Evolutionary conservation across 768 basidiomycete species (phyloP), one percentile per base, ranked within the genome.

Genomic region (Kwoniella sp.): DNA sequence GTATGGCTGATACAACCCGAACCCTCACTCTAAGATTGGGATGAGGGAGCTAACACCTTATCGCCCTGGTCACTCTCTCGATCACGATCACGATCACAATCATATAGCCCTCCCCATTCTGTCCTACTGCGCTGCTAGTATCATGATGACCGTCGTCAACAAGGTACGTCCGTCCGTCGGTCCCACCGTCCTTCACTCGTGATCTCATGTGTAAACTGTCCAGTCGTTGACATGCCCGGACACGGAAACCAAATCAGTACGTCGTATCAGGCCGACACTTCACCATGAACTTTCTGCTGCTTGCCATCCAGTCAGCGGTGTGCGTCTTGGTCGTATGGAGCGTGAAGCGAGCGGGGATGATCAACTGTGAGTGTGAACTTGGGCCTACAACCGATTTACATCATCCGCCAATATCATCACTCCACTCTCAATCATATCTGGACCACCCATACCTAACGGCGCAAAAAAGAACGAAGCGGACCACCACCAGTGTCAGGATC

Each of bases 81-180:
- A 55, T 55, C 54, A 34, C 34, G 0, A 31, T 23, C 11, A 15
- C 23, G 13, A 22, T 55, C 23, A 31, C 52, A 3, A 28, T 4
- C 11, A 26, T 57, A 17, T 67, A 92, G 91, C 89, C 23, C 84
- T 90, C 12, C 88, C 96, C 41, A 90, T 97, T 67, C 66, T 88
- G 61, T 91, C 90, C 74, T 98, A 97, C 80, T 98, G 96, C 77
- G 67, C 90, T n/a, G 92, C 94, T 1, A 92, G 91, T 5, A 95
- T 98, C 69, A 82, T 93, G 51, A 99, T 99, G 96, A 99, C 96
- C 0, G 86, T 98, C 45, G 88, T 96, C 64, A 97, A 97, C 84
- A 97, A 97, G 85, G 94, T 92, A 55, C 23, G 81, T 73, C 20
- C 13, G 31, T 23, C 34, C n/a, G n/a, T n/a, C n/a, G n/a, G n/a